Conservation (phyloP, 2,329 filamentous ascomycete species). For the Clarireedia paspali region DNA sequence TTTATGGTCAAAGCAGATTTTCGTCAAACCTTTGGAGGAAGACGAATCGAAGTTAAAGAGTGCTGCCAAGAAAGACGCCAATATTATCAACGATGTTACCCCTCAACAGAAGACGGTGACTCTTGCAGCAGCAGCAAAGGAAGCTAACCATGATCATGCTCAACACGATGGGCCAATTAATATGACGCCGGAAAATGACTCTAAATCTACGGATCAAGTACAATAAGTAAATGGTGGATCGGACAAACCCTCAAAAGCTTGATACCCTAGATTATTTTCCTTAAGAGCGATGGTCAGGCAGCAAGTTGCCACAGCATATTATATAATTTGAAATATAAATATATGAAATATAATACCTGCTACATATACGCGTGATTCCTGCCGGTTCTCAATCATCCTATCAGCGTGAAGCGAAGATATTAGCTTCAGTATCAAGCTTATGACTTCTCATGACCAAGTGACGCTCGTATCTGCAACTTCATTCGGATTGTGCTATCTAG, state of each 20-base stretch:
- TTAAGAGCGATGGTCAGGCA: neutral
- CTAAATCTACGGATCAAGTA: neutral
- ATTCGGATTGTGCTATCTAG: too few relatives aligned
- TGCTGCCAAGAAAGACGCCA: conserved; percentile 19
- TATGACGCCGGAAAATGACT: neutral
- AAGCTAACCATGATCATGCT: conserved; percentile 8
- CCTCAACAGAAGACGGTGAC: conserved; percentile 13
- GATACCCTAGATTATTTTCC: neutral
- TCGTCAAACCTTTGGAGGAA: conserved; percentile 20
- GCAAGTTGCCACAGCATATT: conserved; percentile 12
- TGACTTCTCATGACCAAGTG: too few relatives aligned
- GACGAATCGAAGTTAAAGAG: conserved; percentile 20
- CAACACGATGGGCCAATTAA: neutral
- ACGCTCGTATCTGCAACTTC: too few relatives aligned
- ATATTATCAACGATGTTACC: conserved; percentile 27
- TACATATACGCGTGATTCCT: too few relatives aligned
- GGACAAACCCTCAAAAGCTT: conserved; percentile 3
- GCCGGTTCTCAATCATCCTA: too few relatives aligned
- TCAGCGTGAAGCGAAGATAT: too few relatives aligned
- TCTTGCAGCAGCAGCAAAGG: conserved; percentile 15
- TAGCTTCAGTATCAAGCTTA: too few relatives aligned
- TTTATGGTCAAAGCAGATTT: conserved; percentile 43
- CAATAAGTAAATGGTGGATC: conserved; percentile 21
- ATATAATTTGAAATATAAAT: too few relatives aligned
- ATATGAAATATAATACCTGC: too few relatives aligned